Percentiles rank a stretch among this genome's conserved stretches.
Conservation (phyloP, 1,284 basidiomycete genomes). For the Schizophyllum amplum region DNA sequence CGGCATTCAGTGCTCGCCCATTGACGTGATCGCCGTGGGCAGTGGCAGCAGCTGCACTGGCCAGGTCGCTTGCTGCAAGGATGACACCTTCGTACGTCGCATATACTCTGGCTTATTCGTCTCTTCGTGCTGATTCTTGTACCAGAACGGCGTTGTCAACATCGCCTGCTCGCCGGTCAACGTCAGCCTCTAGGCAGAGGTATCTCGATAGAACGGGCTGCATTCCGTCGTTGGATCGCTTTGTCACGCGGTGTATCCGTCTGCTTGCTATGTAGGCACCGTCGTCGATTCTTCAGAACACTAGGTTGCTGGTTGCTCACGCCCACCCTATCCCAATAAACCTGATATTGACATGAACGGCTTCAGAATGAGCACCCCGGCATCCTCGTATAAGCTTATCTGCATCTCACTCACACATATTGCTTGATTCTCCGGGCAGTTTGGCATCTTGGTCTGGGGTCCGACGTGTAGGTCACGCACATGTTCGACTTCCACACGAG, state of each 20-base stretch:
- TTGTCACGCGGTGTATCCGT: too few species aligned
- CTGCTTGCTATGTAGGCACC: neutral
- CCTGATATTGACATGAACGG: too few species aligned
- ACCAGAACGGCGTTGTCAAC: neutral
- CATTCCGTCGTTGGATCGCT: neutral
- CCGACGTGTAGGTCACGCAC: neutral
- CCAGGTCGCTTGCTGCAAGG: neutral
- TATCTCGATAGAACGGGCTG: neutral
- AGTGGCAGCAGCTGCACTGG: neutral
- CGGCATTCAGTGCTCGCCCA: neutral
- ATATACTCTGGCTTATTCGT: neutral
- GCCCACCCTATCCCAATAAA: too few species aligned
- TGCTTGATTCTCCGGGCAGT: too few species aligned
- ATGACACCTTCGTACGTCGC: neutral
- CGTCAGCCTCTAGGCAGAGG: neutral
- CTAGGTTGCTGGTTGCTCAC: too few species aligned
- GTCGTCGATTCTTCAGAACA: too few species aligned
- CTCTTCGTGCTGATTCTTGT: neutral
- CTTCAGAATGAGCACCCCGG: too few species aligned
- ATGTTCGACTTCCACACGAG: neutral
- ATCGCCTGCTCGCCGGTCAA: neutral
- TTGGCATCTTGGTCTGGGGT: too few species aligned
- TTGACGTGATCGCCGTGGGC: neutral
- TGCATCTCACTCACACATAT: too few species aligned
- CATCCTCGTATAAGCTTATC: too few species aligned